Evolutionary conservation across 1,284 basidiomycete species (phyloP), one percentile per base, ranked within the genome.

Genomic region (Pseudozyma pruni): DNA sequence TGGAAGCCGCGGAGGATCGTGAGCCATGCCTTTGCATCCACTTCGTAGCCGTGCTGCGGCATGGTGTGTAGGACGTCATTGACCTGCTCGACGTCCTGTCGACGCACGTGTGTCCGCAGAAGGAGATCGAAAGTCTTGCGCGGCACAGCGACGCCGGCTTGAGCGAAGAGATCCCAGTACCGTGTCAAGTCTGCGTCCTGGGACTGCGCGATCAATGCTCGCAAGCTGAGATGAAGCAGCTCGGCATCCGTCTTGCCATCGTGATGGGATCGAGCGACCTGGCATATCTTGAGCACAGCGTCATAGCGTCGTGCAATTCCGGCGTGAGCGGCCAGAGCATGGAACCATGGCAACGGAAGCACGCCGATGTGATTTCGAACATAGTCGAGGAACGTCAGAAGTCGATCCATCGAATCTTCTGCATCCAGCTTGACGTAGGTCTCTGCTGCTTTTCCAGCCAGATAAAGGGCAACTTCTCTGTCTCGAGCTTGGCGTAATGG

Each of bases 61-160:
- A 70, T 70, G 2, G 60, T 55, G 38, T 47, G 43, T 2, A 70
- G 60, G 40, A 70, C 66, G 7, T 63, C 25, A 19, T 70, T 62
- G 54, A 59, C 56, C 39, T 70, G 59, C 8, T n/a, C 43, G 0
- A 59, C 32, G 32, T 63, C 51, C 31, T 57, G 55, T 32, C 54
- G 50, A 9, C 55, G 57, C 35, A 70, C 53, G 19, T 70, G 51
- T 11, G 60, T 70, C 5, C 66, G 54, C 17, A 70, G 43, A 20
- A 70, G 34, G 8, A 70, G 39, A 25, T 70, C 66, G n/a, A 70
- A 70, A 2, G 60, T 59, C 34, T 70, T 58, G 48, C 66, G 59
- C 10, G 66, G 66, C 7, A 59, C 64, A 32, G 59, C 2, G 14
- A 54, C 27, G 33, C 37, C 32, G 14, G 44, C 49, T 17, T 35